Conservation (phyloP, 2,329 filamentous ascomycete species). For the Cladosporium colombiae region DNA sequence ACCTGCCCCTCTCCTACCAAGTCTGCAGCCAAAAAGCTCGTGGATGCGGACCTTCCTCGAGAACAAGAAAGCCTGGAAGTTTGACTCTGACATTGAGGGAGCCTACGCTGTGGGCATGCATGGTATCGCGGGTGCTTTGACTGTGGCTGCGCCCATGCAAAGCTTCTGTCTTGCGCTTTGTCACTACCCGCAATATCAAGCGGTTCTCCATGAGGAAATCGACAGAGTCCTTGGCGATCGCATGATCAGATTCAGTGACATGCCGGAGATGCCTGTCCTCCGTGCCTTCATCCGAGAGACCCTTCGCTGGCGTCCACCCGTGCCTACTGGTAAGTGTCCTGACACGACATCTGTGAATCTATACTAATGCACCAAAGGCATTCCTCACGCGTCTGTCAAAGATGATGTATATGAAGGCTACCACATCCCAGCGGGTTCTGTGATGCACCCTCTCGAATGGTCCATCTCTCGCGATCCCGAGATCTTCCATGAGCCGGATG, state of each 20-base stretch:
- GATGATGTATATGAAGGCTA: slow-evolving; percentile 31
- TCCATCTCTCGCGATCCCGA: slow-evolving; percentile 28
- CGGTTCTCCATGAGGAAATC: slow-evolving; percentile 54
- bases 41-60: slow-evolving; percentile 50
- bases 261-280: slow-evolving; percentile 53
- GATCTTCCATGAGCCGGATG: slow-evolving; percentile 28
- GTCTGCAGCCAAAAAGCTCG: slow-evolving; percentile 35
- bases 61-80: slow-evolving; percentile 42
- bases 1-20: slow-evolving; percentile 28
- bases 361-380: slow-evolving; percentile 21
- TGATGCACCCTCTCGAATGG: slow-evolving; percentile 32
- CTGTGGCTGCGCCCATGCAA: slow-evolving; percentile 50
- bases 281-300: slow-evolving; percentile 61
- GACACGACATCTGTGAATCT: slow-evolving; percentile 18
- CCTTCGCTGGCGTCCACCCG: slow-evolving; percentile 59
- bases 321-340: slow-evolving; percentile 40
- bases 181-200: slow-evolving; percentile 46
- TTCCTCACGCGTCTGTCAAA: slow-evolving; percentile 26
- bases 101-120: slow-evolving; percentile 52
- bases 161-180: slow-evolving; percentile 50
- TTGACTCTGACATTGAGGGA: slow-evolving; percentile 47
- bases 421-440: slow-evolving; percentile 27
- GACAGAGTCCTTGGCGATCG: slow-evolving; percentile 57
- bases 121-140: slow-evolving; percentile 49
- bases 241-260: slow-evolving; percentile 55